A percentile compares a stretch with the other conserved stretches of the same genome.
These are phyloP conservation scores for Talaromyces pinophilus DNA, from an alignment of 2,329 filamentous ascomycete genomes.

Conservation along the genomic window DNA sequence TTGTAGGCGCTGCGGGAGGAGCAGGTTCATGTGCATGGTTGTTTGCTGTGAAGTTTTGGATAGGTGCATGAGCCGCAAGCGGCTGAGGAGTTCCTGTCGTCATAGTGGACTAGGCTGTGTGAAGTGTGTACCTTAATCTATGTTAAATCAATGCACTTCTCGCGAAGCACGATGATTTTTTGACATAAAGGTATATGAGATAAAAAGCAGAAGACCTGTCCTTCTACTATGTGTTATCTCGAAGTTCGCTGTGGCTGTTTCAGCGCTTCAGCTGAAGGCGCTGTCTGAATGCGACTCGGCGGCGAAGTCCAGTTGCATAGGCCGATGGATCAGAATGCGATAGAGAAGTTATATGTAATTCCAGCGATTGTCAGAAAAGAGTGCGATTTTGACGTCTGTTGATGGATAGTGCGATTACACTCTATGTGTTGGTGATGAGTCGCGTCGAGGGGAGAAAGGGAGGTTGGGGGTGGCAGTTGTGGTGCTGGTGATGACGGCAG, in stretches of 20 bases:
- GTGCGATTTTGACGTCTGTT: not conserved
- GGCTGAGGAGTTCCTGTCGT: constrained; percentile 42
- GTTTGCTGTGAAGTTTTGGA: constrained; percentile 34
- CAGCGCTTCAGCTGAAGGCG: constrained; percentile 19
- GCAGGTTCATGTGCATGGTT: constrained; percentile 47
- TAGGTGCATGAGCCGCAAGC: constrained; percentile 36
- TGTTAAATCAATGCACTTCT: constrained; percentile 4
- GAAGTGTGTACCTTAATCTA: not conserved
- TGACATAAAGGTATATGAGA: not conserved
- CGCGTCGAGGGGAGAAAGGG: constrained; percentile 16
- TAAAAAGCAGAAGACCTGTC: not conserved
- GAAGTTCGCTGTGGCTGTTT: constrained; percentile 16
- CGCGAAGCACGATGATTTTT: not conserved
- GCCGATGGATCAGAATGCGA: not conserved
- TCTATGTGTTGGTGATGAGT: not conserved
- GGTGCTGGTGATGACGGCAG: constrained; percentile 16
- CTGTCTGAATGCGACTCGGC: constrained; percentile 12
- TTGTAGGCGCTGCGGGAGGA: constrained; percentile 72
- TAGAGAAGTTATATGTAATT: not conserved
- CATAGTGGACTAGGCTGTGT: constrained; percentile 29
- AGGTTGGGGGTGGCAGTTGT: constrained; percentile 13
- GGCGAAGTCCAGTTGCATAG: constrained; percentile 8
- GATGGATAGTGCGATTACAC: not conserved
- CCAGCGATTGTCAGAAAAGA: not conserved
- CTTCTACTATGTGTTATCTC: not conserved